These are phyloP conservation scores for Jaltomata sinuosa DNA, from an alignment of 257 asterid genomes.

Conservation along the genomic window DNA sequence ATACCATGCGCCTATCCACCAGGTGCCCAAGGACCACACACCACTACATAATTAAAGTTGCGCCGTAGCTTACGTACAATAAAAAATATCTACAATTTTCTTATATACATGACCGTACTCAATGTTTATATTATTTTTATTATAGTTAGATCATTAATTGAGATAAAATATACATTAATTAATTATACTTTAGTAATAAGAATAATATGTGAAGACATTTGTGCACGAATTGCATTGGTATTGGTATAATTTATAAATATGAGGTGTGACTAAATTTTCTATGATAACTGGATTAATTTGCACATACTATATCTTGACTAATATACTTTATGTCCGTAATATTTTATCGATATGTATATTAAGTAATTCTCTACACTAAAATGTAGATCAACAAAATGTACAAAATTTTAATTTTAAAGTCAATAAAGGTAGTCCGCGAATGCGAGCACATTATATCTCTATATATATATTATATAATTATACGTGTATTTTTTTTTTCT, in stretches of 20 bases:
- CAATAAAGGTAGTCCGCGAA: background rate
- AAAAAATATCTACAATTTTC: background rate
- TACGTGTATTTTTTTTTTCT: no score
- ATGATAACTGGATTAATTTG: background rate
- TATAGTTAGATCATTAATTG: no score
- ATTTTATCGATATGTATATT: background rate
- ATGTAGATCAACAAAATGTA: background rate
- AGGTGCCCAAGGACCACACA: background rate
- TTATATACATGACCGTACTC: no score
- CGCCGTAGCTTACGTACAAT: background rate
- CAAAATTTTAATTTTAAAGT: no score
- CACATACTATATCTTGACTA: background rate
- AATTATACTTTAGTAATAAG: no score
- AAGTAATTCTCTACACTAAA: background rate
- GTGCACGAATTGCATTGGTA: no score
- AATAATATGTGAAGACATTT: no score
- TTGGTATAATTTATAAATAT: no score
- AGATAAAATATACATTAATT: no score
- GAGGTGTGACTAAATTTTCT: background rate
- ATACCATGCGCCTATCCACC: background rate
- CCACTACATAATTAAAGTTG: background rate
- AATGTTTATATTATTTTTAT: no score
- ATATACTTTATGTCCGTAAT: background rate
- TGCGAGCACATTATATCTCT: background rate
- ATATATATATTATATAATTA: no score